Evolutionary conservation across 345 rosid genomes (phyloP).

Genomic region (Eucalyptus grandis): DNA sequence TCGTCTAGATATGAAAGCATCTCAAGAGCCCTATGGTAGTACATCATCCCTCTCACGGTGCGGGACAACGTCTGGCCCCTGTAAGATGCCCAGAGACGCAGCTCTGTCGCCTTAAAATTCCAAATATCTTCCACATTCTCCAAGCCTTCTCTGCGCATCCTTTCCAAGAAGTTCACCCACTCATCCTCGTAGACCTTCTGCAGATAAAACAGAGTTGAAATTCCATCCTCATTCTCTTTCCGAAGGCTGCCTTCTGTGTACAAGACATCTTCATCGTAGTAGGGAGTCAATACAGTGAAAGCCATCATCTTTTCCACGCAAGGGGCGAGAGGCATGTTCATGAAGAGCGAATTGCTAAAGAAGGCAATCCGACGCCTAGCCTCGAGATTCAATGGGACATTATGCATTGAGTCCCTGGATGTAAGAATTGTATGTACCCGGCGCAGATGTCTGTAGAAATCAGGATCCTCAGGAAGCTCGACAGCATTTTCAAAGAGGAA

Average conservation of each 20-base stretch:
- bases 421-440: conserved; percentile 70
- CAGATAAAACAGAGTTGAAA: conserved; percentile 78
- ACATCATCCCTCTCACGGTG: conserved; percentile 94
- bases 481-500: conserved; percentile 71
- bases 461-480: conserved; percentile 50
- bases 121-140: conserved; percentile 60
- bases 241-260: conserved; percentile 53
- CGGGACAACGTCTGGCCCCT: conserved; percentile 93
- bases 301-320: conserved; percentile 90
- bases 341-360: conserved; percentile 87
- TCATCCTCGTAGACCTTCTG: conserved; percentile 83
- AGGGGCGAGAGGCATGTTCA: conserved; percentile 90
- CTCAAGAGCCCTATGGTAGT: conserved; percentile 76
- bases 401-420: conserved; percentile 71
- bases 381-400: conserved; percentile 71
- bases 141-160: conserved; percentile 77
- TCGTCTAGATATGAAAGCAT: conserved; percentile 80
- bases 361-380: conserved; percentile 85
- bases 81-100: conserved; percentile 90
- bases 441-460: conserved; percentile 56
- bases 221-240: conserved; percentile 75
- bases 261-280: conserved; percentile 78
- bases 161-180: conserved; percentile 81
- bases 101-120: conserved; percentile 58
- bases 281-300: conserved; percentile 84